phyloP scores from a whole-genome alignment of 768 basidiomycete species.

The Leccinum aurantiacum region DNA sequence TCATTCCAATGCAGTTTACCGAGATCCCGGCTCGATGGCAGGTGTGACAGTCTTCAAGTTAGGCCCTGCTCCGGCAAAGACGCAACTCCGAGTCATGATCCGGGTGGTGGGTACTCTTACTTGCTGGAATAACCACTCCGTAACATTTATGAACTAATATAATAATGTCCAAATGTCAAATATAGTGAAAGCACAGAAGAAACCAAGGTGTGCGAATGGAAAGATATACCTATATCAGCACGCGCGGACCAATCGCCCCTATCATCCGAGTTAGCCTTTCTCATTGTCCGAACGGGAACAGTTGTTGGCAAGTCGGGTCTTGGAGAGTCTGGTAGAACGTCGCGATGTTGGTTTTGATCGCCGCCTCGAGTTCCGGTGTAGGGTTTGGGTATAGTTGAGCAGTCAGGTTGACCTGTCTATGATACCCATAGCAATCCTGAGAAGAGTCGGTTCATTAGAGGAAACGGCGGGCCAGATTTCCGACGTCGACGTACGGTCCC shows the following conservation, averaged over 20 bases:
- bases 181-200: no score
- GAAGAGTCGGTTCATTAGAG: conserved; percentile 1
- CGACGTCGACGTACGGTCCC: conserved; percentile 12
- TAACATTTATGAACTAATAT: no score
- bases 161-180: no score
- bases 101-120: no score
- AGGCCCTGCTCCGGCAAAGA: no score
- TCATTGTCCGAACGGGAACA: conserved; percentile 22
- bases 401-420: conserved; percentile 21
- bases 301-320: conserved; percentile 13
- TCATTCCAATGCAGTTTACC: no score
- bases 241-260: neutral
- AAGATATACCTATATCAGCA: conserved; percentile 3
- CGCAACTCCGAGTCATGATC: no score
- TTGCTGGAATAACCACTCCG: no score
- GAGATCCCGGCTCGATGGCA: no score
- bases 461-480: neutral
- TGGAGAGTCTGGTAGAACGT: conserved; percentile 16
- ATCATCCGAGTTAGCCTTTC: neutral
- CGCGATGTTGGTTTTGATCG: conserved; percentile 24
- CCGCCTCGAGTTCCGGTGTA: conserved; percentile 14
- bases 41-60: no score
- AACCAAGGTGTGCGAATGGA: no score
- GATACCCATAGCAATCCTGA: conserved; percentile 22
- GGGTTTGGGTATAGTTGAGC: conserved; percentile 25